Base-by-base conservation (phyloP, 495 filamentous ascomycete species). In the Coniosporium apollinis region DNA sequence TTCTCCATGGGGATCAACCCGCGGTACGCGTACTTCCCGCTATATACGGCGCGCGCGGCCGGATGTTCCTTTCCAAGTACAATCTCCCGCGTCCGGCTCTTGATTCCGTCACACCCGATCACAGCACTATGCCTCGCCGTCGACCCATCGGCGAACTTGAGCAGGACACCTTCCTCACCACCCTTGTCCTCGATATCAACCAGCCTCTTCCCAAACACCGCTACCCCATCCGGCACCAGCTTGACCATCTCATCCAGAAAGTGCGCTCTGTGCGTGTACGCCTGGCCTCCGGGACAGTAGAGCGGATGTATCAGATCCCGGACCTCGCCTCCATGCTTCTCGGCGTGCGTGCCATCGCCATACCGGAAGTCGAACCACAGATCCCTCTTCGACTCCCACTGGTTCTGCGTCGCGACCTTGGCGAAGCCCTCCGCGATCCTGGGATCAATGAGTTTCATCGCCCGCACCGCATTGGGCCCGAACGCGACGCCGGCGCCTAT, bases 401-500 rank as follows among this genome's bases (percentile, higher is more conserved):
- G 29, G 30, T 57, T 57, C 16, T 34, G 34, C 19, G 54, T 57
- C 5, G 42, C 50, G 19, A 49, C 57, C 43, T 44, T 52, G 13
- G 42, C 47, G 49, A 55, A 66, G 1, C 52, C 63, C 5, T 54
- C 50, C 33, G 57, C 42, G 30, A 76, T 61, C 1, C 52, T 47
- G 6, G 59, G 57, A 21, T 69, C 60, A 32, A 74, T 62, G 4
- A 66, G 25, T 4, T 48, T 44, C 64, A 79, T 71, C 0, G 72
- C 24, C 1, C 60, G 52, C 4, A 64, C 54, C 5, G 72, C 60
- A 46, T 78, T 78, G 22, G 71, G 64, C 0, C 66, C 66, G 24
- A 79, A 66, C 8, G 60, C 64, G 3, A 79, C 61, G 8, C 74
- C 75, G 2, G 74, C 75, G 19, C 76, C 76, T 3, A 79, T 64